Conservation (phyloP, 1,284 basidiomycete species). For the Rhodotorula mucilaginosa region DNA sequence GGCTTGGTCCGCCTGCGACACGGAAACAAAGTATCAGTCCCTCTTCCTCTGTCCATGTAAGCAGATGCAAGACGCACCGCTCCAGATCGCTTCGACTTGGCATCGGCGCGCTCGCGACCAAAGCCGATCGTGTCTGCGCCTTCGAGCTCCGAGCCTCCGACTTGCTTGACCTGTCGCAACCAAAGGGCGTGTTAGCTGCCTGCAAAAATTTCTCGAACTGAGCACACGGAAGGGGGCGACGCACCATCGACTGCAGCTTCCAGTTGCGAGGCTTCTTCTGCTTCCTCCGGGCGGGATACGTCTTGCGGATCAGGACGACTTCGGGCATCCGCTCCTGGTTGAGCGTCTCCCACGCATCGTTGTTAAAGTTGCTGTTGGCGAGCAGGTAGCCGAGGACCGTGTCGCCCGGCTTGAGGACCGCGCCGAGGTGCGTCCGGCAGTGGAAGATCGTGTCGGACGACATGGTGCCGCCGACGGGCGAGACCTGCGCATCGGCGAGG, state of each 20-base stretch:
- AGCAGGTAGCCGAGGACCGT: constrained; percentile 88
- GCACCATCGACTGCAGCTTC: constrained; percentile 77
- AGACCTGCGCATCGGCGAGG: constrained; percentile 86
- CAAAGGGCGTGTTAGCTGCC: background rate
- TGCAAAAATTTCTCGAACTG: background rate
- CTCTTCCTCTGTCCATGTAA: background rate
- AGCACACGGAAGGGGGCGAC: background rate
- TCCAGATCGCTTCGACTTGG: constrained; percentile 43
- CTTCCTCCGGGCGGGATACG: constrained; percentile 91
- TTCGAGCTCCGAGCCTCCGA: constrained; percentile 55
- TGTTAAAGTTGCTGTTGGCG: constrained; percentile 88
- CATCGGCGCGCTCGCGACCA: constrained; percentile 54
- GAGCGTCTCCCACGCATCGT: constrained; percentile 75
- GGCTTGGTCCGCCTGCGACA: constrained; percentile 62
- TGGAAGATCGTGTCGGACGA: constrained; percentile 84
- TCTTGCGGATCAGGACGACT: constrained; percentile 90
- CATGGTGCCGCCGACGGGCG: constrained; percentile 69
- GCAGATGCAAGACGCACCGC: constrained; percentile 19
- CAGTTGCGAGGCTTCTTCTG: constrained; percentile 80
- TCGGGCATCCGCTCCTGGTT: constrained; percentile 71
- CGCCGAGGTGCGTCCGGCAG: constrained; percentile 92
- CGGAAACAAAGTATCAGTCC: background rate
- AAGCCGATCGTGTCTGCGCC: constrained; percentile 54
- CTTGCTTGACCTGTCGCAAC: constrained; percentile 65
- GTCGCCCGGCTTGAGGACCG: constrained; percentile 92